Evolutionary conservation across 257 asterid genomes (phyloP).

Genomic region (Anisodus tanguticus): DNA sequence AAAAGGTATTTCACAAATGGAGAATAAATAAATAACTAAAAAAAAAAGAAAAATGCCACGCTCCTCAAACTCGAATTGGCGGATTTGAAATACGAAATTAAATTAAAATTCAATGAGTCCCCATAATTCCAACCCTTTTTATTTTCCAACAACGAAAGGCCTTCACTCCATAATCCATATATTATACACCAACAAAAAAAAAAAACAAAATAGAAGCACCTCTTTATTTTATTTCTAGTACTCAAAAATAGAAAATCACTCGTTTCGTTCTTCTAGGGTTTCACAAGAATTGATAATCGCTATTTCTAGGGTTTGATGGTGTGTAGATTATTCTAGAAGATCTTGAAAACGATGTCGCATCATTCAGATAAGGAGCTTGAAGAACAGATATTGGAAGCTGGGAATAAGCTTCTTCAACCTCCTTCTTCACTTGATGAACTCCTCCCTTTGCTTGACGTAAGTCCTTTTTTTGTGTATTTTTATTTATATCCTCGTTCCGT

Average conservation of each 20-base stretch:
- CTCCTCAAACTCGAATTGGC: neutral
- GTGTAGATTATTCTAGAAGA: slow-evolving; percentile 18
- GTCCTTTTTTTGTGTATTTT: slow-evolving; percentile 28
- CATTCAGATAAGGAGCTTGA: slow-evolving; percentile 50
- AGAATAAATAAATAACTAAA: too few species aligned
- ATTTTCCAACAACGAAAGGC: slow-evolving; percentile 23
- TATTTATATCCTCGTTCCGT: neutral
- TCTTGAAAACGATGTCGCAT: slow-evolving; percentile 36
- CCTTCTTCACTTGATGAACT: slow-evolving; percentile 67
- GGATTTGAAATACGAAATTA: slow-evolving; percentile 13
- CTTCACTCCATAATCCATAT: too few species aligned
- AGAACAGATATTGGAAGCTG: slow-evolving; percentile 65
- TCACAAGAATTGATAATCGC: too few species aligned
- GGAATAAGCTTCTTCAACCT: slow-evolving; percentile 66
- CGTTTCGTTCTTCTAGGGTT: neutral
- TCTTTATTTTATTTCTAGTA: neutral
- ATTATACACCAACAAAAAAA: neutral
- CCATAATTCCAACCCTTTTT: slow-evolving; percentile 10
- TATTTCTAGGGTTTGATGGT: slow-evolving; percentile 21
- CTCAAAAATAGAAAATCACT: neutral
- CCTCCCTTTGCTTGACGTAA: slow-evolving; percentile 81
- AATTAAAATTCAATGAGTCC: neutral
- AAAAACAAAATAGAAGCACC: neutral
- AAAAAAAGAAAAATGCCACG: too few species aligned
- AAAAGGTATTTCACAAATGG: too few species aligned